phyloP scores from a whole-genome alignment of 2,329 filamentous ascomycete species.

The Pyricularia pennisetigena region DNA sequence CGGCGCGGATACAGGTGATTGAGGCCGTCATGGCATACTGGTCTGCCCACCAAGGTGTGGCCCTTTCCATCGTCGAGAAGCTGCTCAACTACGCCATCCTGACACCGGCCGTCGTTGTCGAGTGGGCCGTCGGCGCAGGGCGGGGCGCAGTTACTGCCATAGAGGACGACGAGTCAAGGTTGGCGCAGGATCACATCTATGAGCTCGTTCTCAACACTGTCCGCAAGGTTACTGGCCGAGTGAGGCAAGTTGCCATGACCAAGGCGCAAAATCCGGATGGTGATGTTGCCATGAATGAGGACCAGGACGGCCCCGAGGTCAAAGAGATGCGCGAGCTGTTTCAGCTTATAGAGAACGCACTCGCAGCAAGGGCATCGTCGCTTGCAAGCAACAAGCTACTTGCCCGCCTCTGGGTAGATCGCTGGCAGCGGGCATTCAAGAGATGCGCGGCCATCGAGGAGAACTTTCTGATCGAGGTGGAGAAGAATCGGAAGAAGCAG shows the following conservation, averaged over 20 bases:
- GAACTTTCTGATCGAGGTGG: slow-evolving; percentile 39
- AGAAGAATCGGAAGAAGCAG: slow-evolving; percentile 13
- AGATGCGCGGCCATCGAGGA: slow-evolving; percentile 81
- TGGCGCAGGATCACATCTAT: slow-evolving; percentile 70
- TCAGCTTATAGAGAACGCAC: slow-evolving; percentile 66
- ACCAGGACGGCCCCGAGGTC: slow-evolving; percentile 44
- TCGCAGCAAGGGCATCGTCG: slow-evolving; percentile 69
- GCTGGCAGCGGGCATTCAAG: slow-evolving; percentile 80
- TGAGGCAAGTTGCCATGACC: slow-evolving; percentile 55
- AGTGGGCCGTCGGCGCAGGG: slow-evolving; percentile 70
- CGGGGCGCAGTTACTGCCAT: slow-evolving; percentile 18
- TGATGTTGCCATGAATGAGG: slow-evolving; percentile 27
- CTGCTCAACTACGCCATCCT: slow-evolving; percentile 95
- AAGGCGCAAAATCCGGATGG: slow-evolving; percentile 21
- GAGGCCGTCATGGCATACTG: slow-evolving; percentile 87
- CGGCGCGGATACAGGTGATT: slow-evolving; percentile 79
- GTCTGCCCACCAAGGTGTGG: slow-evolving; percentile 84
- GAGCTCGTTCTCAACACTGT: slow-evolving; percentile 87
- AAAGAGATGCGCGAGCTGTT: slow-evolving; percentile 72
- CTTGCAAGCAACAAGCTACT: slow-evolving; percentile 48
- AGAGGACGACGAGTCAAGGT: slow-evolving; percentile 47
- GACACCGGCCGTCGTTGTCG: slow-evolving; percentile 72
- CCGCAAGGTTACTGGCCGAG: slow-evolving; percentile 77
- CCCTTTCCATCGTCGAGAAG: slow-evolving; percentile 89
- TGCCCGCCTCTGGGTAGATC: slow-evolving; percentile 68